Evolutionary conservation across 1,284 basidiomycete genomes (phyloP).

Genomic region (Moesziomyces parantarcticus): DNA sequence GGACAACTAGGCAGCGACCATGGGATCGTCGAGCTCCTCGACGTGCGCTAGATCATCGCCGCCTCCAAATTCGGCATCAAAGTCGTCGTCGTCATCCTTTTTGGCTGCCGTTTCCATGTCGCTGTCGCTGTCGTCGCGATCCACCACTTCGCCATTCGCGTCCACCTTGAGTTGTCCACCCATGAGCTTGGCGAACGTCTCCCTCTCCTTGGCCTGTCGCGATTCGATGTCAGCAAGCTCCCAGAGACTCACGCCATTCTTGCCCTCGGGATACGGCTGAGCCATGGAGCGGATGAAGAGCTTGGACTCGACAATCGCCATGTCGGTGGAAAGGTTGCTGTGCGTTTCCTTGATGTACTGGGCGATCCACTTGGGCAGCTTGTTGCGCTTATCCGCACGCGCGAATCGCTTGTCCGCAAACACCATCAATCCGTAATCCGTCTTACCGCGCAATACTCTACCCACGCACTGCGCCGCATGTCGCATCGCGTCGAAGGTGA

Average conservation of each 20-base stretch:
- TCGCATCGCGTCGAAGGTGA: slow-evolving; percentile 99
- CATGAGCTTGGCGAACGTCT: slow-evolving; percentile 61
- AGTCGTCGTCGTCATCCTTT: slow-evolving; percentile 42
- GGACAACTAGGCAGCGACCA: background rate
- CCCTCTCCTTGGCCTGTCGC: slow-evolving; percentile 81
- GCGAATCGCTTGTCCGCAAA: slow-evolving; percentile 99
- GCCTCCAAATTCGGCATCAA: slow-evolving; percentile 56
- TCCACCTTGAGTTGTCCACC: slow-evolving; percentile 45
- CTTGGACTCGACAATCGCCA: slow-evolving; percentile 95
- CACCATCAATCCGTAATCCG: slow-evolving; percentile 99
- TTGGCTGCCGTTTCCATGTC: slow-evolving; percentile 16
- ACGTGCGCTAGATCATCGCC: slow-evolving; percentile 35
- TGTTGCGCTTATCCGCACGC: slow-evolving; percentile 92
- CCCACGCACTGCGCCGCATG: slow-evolving; percentile 99
- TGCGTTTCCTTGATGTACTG: slow-evolving; percentile 94
- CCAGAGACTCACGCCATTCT: slow-evolving; percentile 95
- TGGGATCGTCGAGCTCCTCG: slow-evolving; percentile 21
- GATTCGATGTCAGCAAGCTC: slow-evolving; percentile 84
- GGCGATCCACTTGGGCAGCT: slow-evolving; percentile 98
- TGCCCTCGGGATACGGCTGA: slow-evolving; percentile 88
- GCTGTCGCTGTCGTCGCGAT: slow-evolving; percentile 35
- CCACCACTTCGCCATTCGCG: slow-evolving; percentile 43
- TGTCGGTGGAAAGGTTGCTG: slow-evolving; percentile 96
- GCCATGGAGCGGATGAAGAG: slow-evolving; percentile 97
- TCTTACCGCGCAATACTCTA: slow-evolving; percentile 95